These are phyloP conservation scores for Gnomoniopsis sp. DNA, from an alignment of 2,329 filamentous ascomycete genomes.

Conservation along the genomic window DNA sequence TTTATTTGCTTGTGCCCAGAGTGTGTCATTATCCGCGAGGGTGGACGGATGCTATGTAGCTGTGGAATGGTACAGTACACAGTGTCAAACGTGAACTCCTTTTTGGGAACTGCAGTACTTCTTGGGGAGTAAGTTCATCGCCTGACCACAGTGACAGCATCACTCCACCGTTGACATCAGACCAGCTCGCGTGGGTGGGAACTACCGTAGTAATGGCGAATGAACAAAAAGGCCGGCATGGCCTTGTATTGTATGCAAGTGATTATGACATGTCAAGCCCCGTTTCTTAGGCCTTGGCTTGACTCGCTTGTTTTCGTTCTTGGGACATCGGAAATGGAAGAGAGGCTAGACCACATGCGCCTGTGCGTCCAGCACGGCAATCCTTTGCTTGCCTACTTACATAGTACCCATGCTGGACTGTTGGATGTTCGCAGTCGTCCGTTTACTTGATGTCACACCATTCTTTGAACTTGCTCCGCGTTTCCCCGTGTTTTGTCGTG, in stretches of 20 bases:
- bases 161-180: not conserved
- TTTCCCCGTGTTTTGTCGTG: not conserved
- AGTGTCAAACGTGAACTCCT: too few relatives aligned
- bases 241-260: too few relatives aligned
- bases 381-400: not conserved
- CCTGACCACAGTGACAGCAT: not conserved
- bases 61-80: too few relatives aligned
- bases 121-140: not conserved
- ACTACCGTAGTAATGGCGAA: too few relatives aligned
- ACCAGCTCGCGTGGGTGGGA: too few relatives aligned
- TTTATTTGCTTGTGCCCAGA: too few relatives aligned
- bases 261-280: too few relatives aligned
- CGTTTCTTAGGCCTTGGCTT: conserved; percentile 1
- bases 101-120: too few relatives aligned
- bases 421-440: not conserved
- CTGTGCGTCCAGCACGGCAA: too few relatives aligned
- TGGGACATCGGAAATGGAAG: not conserved
- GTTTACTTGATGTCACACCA: conserved; percentile 3
- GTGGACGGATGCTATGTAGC: too few relatives aligned
- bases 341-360: not conserved
- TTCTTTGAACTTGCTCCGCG: not conserved
- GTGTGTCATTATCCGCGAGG: too few relatives aligned
- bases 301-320: not conserved
- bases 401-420: not conserved
- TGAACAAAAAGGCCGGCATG: too few relatives aligned